A percentile compares a stretch with the other conserved stretches of the same genome.
Conservation (phyloP, 768 basidiomycete genomes). For the Obba rivulosa region DNA sequence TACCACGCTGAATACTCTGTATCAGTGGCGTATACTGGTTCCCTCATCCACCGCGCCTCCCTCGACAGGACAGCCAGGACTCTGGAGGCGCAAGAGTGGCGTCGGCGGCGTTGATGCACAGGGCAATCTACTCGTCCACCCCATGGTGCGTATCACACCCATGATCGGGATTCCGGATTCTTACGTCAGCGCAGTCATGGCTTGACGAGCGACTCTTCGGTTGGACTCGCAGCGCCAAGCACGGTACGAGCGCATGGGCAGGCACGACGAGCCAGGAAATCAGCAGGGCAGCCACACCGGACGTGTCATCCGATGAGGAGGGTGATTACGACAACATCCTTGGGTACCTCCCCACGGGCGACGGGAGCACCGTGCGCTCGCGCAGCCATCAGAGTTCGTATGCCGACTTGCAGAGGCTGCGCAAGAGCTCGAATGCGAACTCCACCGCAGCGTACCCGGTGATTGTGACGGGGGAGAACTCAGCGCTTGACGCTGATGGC, state of each 20-base stretch:
- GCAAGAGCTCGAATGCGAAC: conserved; percentile 44
- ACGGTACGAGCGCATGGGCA: conserved; percentile 87
- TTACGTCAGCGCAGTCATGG: conserved; percentile 51
- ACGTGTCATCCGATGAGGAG: conserved; percentile 82
- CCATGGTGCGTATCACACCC: conserved; percentile 51
- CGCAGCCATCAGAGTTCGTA: conserved; percentile 34
- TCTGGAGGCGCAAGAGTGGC: conserved; percentile 77
- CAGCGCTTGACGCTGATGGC: conserved; percentile 31
- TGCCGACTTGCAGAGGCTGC: conserved; percentile 67
- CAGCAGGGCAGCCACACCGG: conserved; percentile 64
- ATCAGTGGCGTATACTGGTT: conserved; percentile 70
- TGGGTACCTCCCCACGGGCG: conserved; percentile 50
- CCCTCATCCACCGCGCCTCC: conserved; percentile 85
- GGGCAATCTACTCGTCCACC: conserved; percentile 80
- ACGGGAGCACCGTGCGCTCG: conserved; percentile 24
- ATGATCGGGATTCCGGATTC: conserved; percentile 8
- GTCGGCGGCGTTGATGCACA: conserved; percentile 83
- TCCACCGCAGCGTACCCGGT: conserved; percentile 6
- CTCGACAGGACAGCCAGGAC: conserved; percentile 64
- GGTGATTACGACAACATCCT: conserved; percentile 92
- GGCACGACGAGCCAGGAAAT: conserved; percentile 52
- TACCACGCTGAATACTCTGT: background rate
- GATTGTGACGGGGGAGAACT: conserved; percentile 9
- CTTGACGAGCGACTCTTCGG: conserved; percentile 92
- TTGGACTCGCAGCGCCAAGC: conserved; percentile 73